Evolutionary conservation across 495 filamentous ascomycete species (phyloP), one percentile per base, ranked within the genome.

Genomic region (Neurospora discreta): DNA sequence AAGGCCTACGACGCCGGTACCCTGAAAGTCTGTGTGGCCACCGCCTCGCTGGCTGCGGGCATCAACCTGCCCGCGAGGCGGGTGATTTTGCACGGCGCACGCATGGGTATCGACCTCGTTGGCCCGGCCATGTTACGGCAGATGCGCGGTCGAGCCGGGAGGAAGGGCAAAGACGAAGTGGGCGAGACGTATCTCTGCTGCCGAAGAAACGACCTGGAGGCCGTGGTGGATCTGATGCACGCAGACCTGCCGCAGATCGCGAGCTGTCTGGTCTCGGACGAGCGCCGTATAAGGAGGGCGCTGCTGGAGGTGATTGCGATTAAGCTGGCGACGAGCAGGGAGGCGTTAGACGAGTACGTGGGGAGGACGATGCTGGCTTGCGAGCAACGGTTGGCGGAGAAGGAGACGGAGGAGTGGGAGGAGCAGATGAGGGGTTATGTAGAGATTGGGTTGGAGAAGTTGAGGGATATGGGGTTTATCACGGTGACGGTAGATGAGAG

Each of bases 141-240:
- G 80, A 95, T 94, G 92, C 88, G 91, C 75, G 92, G 92, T 15
- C 87, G 92, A 71, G 92, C 92, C 30, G 92, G 92, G 36, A 89
- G 92, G 71, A 94, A 94, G 78, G 92, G 92, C 15, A 94, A 93
- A 73, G 92, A 94, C 71, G 90, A 92, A 33, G 80, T 90, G 60
- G 92, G 92, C 7, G 92, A 94, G 81, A 94, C 90, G 23, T 94
- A 91, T 77, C 80, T 95, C 5, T 93, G 91, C 72, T 94, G 92
- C 75, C 86, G 89, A 20, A 86, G 87, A 73, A 79, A 82, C n/a
- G 92, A 94, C 74, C 76, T 94, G 42, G 88, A 90, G 75, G 87
- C 84, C 3, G 90, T 93, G 6, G 86, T 89, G 68, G 86, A 92
- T 69, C 78, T 95, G 52, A 85, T 94, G 79, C 86, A 89, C 73